These are phyloP conservation scores for Bacidia gigantensis DNA, from an alignment of 495 filamentous ascomycete genomes.

Conservation along the genomic window DNA sequence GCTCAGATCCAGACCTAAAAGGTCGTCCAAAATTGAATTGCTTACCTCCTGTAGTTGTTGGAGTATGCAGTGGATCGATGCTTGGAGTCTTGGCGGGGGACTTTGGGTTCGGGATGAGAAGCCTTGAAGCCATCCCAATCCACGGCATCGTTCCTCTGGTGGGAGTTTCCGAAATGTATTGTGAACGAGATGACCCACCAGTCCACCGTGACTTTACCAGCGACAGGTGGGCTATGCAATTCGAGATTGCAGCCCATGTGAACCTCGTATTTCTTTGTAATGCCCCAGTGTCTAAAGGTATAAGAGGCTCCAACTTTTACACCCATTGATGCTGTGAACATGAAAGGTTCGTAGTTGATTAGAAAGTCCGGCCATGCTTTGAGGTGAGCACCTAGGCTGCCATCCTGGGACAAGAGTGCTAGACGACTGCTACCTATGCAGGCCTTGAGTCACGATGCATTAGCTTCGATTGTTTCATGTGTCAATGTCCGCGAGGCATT, in stretches of 20 bases:
- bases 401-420: conserved; percentile 18
- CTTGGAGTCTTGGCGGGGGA: no score
- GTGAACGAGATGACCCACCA: conserved; percentile 30
- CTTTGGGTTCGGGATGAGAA: no score
- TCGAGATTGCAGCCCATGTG: conserved; percentile 26
- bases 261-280: conserved; percentile 22
- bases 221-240: conserved; percentile 27
- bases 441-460: conserved; percentile 38
- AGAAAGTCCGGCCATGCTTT: conserved; percentile 33
- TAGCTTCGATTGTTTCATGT: conserved; percentile 28
- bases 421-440: conserved; percentile 35
- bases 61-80: no score
- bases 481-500: conserved; percentile 36
- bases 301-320: conserved; percentile 28
- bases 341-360: conserved; percentile 38
- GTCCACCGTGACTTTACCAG: conserved; percentile 26
- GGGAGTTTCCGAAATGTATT: conserved; percentile 28
- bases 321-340: conserved; percentile 26
- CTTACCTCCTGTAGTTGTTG: no score
- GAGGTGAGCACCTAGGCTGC: conserved; percentile 29
- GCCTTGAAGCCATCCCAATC: no score
- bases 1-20: no score
- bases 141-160: no score
- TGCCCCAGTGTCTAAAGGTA: conserved; percentile 26
- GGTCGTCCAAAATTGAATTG: no score